Conservation (phyloP, 805 yeast species). For the Maudiozyma serrabonitensis region DNA sequence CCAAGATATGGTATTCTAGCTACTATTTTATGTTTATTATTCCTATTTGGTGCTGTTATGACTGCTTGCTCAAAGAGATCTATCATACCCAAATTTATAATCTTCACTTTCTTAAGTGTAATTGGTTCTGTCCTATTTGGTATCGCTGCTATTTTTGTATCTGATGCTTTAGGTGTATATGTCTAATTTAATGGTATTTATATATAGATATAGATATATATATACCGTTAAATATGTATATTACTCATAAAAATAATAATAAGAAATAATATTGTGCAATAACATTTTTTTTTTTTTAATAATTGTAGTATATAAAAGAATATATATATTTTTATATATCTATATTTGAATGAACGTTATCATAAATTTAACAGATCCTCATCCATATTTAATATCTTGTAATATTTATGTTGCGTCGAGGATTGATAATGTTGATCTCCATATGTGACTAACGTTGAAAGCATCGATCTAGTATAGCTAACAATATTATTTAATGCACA, state of each 20-base stretch:
- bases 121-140: conserved; percentile 32
- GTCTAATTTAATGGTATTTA: conserved; percentile 22
- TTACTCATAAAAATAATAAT: too few species aligned
- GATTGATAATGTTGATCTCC: conserved; percentile 20
- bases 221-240: too few species aligned
- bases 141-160: conserved; percentile 33
- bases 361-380: conserved; percentile 34
- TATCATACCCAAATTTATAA: conserved; percentile 14
- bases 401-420: conserved; percentile 8
- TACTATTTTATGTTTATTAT: conserved; percentile 10
- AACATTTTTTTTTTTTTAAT: too few species aligned
- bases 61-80: conserved; percentile 10
- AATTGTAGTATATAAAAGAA: too few species aligned
- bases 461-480: conserved; percentile 32
- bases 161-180: conserved; percentile 39
- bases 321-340: too few species aligned
- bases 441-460: conserved; percentile 21
- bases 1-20: conserved; percentile 18
- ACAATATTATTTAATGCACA: conserved; percentile 37
- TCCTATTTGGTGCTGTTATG: conserved; percentile 13
- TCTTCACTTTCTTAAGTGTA: conserved; percentile 17
- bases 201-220: too few species aligned
- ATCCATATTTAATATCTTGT: conserved; percentile 34
- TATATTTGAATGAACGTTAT: not conserved
- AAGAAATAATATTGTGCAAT: too few species aligned